Evolutionary conservation across 2,329 filamentous ascomycete genomes (phyloP).

Genomic region (Trichophyton rubrum): DNA sequence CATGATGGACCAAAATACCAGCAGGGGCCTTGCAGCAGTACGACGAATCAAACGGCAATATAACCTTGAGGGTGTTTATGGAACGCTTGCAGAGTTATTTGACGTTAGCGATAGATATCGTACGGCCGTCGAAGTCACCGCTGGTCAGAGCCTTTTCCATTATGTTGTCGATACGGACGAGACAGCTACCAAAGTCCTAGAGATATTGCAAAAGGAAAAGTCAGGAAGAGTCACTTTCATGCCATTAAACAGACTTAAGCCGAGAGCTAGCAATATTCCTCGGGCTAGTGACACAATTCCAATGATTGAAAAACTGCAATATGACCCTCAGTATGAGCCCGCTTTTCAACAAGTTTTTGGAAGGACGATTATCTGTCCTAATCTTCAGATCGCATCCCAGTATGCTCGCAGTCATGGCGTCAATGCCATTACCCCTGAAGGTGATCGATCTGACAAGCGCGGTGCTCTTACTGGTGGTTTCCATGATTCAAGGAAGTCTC

Average conservation of each 20-base stretch:
- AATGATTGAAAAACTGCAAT: constrained; percentile 72
- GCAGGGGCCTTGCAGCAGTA: constrained; percentile 74
- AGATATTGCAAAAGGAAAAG: constrained; percentile 63
- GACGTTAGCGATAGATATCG: constrained; percentile 74
- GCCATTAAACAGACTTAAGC: constrained; percentile 70
- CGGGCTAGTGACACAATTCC: constrained; percentile 78
- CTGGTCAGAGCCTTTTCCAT: constrained; percentile 85
- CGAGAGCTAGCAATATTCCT: constrained; percentile 61
- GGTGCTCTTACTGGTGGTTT: constrained; percentile 93
- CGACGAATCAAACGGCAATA: constrained; percentile 67
- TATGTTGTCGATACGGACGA: constrained; percentile 88
- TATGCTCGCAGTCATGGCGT: constrained; percentile 87
- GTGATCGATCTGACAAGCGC: constrained; percentile 87
- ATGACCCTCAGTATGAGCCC: constrained; percentile 61
- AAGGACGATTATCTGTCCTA: constrained; percentile 87
- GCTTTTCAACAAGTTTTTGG: constrained; percentile 94
- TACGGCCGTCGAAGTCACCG: constrained; percentile 82
- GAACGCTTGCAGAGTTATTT: constrained; percentile 85
- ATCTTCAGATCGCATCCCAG: constrained; percentile 71
- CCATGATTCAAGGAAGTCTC: constrained; percentile 72
- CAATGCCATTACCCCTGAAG: constrained; percentile 86
- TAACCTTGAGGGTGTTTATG: constrained; percentile 75
- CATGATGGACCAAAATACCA: constrained; percentile 81
- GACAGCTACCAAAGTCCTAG: constrained; percentile 70
- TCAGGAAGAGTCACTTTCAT: constrained; percentile 89